A percentile compares a stretch with the other conserved stretches of the same genome.
phyloP scores from a whole-genome alignment of 331 rosid genomes.

The Phaseolus coccineus region DNA sequence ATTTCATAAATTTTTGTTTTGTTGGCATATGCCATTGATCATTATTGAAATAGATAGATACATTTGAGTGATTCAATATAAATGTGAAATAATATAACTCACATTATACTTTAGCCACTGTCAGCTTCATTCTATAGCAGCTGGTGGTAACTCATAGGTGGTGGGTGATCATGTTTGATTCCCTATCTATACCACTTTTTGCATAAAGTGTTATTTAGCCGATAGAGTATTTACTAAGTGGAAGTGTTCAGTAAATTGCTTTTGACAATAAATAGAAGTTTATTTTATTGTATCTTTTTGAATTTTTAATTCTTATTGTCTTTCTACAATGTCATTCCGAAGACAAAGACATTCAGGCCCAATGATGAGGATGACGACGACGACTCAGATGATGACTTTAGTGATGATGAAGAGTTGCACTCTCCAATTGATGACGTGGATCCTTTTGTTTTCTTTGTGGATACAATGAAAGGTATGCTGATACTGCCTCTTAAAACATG shows the following conservation, averaged over 20 bases:
- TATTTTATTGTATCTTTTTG: constrained; percentile 12
- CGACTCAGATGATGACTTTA: constrained; percentile 73
- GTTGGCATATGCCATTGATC: neutral
- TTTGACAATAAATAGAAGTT: neutral
- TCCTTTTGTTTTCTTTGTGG: constrained; percentile 86
- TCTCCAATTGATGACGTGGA: constrained; percentile 92
- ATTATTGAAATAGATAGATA: neutral
- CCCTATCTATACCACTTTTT: neutral
- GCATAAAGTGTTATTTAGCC: neutral
- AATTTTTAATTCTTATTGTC: neutral
- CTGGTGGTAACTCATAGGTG: neutral
- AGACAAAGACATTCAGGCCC: constrained; percentile 74
- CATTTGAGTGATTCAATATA: constrained; percentile 23
- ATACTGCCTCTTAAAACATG: constrained; percentile 11
- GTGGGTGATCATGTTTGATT: neutral
- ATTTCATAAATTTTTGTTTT: neutral
- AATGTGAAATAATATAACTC: constrained; percentile 11
- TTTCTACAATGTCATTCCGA: constrained; percentile 24
- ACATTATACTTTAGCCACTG: constrained; percentile 7
- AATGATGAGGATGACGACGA: constrained; percentile 62
- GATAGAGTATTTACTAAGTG: neutral
- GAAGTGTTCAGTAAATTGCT: neutral
- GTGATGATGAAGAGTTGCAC: constrained; percentile 87
- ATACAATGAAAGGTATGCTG: constrained; percentile 69
- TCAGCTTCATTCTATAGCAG: constrained; percentile 10